Conservation (phyloP, 495 filamentous ascomycete genomes). For the Beverwykella pulmonaria region DNA sequence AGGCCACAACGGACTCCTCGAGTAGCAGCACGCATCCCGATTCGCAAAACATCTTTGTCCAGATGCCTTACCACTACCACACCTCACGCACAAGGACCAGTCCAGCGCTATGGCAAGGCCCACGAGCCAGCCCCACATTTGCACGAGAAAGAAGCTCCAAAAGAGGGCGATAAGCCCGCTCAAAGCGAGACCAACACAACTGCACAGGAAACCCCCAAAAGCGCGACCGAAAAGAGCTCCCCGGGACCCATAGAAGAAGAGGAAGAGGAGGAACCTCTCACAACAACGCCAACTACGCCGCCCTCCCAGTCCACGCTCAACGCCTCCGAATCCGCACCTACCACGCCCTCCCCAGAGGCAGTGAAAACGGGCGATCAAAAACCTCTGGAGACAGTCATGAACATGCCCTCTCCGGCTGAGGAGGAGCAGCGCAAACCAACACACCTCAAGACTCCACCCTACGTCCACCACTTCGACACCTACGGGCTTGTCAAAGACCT, state of each 20-base stretch:
- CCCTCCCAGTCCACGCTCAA: slow-evolving; percentile 23
- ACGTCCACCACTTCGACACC: slow-evolving; percentile 96
- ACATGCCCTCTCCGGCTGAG: slow-evolving; percentile 57
- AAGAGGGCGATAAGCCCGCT: slow-evolving; percentile 19
- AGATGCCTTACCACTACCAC: slow-evolving; percentile 2
- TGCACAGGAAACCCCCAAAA: neutral
- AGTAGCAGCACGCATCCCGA: neutral
- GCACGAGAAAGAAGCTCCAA: slow-evolving; percentile 2
- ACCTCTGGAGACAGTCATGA: slow-evolving; percentile 67
- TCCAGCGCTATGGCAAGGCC: slow-evolving; percentile 63
- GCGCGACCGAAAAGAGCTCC: slow-evolving; percentile 3
- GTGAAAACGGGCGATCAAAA: slow-evolving; percentile 41
- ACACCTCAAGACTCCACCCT: slow-evolving; percentile 71
- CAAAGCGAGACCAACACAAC: slow-evolving; percentile 27
- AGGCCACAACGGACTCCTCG: slow-evolving; percentile 16
- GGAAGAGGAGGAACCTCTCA: slow-evolving; percentile 27
- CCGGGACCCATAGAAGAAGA: slow-evolving; percentile 25
- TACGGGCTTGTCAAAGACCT: slow-evolving; percentile 83
- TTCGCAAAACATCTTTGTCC: neutral
- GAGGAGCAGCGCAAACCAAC: slow-evolving; percentile 59
- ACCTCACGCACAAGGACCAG: neutral
- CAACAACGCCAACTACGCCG: neutral
- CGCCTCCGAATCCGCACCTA: slow-evolving; percentile 16
- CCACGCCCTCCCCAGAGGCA: slow-evolving; percentile 36
- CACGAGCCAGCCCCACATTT: slow-evolving; percentile 58